These are phyloP conservation scores for Aurifilum marmelostoma DNA, from an alignment of 2,329 filamentous ascomycete species.

Conservation along the genomic window DNA sequence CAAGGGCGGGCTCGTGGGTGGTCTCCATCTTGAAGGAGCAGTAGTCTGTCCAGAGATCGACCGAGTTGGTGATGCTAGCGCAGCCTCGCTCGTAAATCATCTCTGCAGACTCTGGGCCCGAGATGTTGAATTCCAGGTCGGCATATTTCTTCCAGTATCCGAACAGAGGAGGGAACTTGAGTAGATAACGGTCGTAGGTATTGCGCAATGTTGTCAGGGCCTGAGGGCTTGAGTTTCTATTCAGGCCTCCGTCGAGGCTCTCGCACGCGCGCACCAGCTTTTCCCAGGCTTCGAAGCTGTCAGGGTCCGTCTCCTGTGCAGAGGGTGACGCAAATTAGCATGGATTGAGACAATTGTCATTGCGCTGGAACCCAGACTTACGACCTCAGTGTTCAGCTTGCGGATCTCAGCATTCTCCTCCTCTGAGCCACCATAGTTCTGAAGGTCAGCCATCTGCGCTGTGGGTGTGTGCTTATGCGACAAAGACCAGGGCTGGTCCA, in stretches of 20 bases:
- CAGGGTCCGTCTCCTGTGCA: constrained; percentile 68
- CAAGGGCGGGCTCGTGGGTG: constrained; percentile 89
- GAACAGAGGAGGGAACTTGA: constrained; percentile 93
- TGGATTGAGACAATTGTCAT: not conserved
- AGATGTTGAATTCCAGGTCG: constrained; percentile 95
- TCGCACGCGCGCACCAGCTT: constrained; percentile 84
- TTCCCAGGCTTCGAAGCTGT: constrained; percentile 95
- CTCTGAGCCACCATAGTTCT: constrained; percentile 70
- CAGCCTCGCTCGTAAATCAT: constrained; percentile 97
- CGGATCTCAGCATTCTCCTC: constrained; percentile 83
- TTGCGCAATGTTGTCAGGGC: constrained; percentile 85
- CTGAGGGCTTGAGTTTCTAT: constrained; percentile 93
- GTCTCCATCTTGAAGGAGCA: constrained; percentile 98
- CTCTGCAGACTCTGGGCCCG: constrained; percentile 93
- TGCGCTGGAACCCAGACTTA: constrained; percentile 50
- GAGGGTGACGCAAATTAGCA: constrained; percentile 21
- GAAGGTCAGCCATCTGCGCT: constrained; percentile 68
- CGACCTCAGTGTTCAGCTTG: constrained; percentile 77
- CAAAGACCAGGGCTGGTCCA: constrained; percentile 13
- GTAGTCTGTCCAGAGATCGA: constrained; percentile 97
- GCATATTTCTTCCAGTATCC: constrained; percentile 99
- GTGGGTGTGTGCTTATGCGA: constrained; percentile 20
- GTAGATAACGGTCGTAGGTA: constrained; percentile 88
- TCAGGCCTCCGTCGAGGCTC: constrained; percentile 86
- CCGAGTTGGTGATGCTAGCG: constrained; percentile 88